These are phyloP conservation scores for Pichia sp. DNA, from an alignment of 1,139 yeast genomes.

Conservation along the genomic window DNA sequence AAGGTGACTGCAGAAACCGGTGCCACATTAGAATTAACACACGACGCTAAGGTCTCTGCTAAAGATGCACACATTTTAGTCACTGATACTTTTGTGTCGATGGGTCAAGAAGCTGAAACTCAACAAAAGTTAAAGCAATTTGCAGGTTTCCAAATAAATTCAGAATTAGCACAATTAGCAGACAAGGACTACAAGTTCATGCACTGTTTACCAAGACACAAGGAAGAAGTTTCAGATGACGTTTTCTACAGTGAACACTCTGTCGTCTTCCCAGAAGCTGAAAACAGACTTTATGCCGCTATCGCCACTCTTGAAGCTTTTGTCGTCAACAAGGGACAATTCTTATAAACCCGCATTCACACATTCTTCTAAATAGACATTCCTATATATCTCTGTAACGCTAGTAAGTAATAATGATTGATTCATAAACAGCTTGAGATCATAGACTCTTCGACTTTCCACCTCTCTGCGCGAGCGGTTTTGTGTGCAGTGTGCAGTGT, in stretches of 20 bases:
- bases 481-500: too few relatives aligned
- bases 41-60: constrained; percentile 74
- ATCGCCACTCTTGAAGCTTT: constrained; percentile 91
- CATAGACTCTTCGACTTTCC: too few relatives aligned
- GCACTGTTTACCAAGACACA: constrained; percentile 97
- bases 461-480: too few relatives aligned
- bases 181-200: constrained; percentile 74
- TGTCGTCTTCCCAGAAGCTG: constrained; percentile 92
- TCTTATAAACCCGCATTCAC: constrained; percentile 22
- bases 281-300: constrained; percentile 94
- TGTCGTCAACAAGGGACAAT: constrained; percentile 77
- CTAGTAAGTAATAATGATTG: too few relatives aligned
- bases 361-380: too few relatives aligned
- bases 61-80: constrained; percentile 76
- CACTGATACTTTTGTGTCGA: constrained; percentile 97
- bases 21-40: constrained; percentile 58
- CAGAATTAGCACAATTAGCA: constrained; percentile 56
- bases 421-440: too few relatives aligned
- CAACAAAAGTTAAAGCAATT: constrained; percentile 72
- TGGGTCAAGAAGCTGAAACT: constrained; percentile 93
- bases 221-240: constrained; percentile 91
- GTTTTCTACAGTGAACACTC: constrained; percentile 85
- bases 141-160: constrained; percentile 80
- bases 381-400: too few relatives aligned
- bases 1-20: constrained; percentile 50